Percentiles rank a stretch among this genome's conserved stretches.
These are phyloP conservation scores for Nyctanthes arbortristis DNA, from an alignment of 257 asterid species.

Conservation along the genomic window DNA sequence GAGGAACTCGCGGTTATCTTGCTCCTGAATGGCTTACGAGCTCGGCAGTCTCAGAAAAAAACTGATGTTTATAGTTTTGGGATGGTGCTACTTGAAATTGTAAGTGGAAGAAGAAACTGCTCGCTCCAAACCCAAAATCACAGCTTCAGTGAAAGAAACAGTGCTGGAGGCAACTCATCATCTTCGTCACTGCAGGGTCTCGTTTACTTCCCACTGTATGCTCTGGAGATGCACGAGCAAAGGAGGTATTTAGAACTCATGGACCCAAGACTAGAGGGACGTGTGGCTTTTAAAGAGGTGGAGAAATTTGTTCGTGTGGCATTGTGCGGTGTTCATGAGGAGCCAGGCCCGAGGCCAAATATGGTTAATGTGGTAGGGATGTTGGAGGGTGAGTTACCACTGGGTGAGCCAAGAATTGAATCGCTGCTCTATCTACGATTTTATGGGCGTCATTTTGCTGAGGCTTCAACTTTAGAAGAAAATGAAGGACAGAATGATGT, in stretches of 20 bases:
- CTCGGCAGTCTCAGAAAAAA: constrained; percentile 68
- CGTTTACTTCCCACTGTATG: constrained; percentile 59
- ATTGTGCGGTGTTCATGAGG: constrained; percentile 75
- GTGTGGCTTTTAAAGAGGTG: constrained; percentile 49
- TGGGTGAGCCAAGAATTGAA: constrained; percentile 45
- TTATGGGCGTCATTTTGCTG: constrained; percentile 56
- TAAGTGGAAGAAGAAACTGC: constrained; percentile 75
- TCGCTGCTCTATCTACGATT: constrained; percentile 61
- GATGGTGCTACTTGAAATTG: constrained; percentile 70
- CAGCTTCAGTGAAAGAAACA: constrained; percentile 29
- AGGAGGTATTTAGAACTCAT: constrained; percentile 64
- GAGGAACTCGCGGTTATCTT: constrained; percentile 83
- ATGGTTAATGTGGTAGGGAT: constrained; percentile 68
- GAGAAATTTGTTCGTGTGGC: constrained; percentile 66
- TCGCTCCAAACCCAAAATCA: constrained; percentile 32
- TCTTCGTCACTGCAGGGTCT: constrained; percentile 25
- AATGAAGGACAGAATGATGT: constrained; percentile 15
- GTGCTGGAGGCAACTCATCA: constrained; percentile 19
- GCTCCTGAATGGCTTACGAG: constrained; percentile 88
- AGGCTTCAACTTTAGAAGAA: constrained; percentile 38
- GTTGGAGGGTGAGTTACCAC: constrained; percentile 57
- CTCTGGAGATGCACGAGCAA: constrained; percentile 70
- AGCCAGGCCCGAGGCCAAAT: constrained; percentile 64
- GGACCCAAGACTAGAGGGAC: constrained; percentile 52
- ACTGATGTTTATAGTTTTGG: constrained; percentile 81